Evolutionary conservation across 75 land plant species (phyloP), one percentile per base, ranked within the genome.

Genomic region (Cryptomeria japonica): DNA sequence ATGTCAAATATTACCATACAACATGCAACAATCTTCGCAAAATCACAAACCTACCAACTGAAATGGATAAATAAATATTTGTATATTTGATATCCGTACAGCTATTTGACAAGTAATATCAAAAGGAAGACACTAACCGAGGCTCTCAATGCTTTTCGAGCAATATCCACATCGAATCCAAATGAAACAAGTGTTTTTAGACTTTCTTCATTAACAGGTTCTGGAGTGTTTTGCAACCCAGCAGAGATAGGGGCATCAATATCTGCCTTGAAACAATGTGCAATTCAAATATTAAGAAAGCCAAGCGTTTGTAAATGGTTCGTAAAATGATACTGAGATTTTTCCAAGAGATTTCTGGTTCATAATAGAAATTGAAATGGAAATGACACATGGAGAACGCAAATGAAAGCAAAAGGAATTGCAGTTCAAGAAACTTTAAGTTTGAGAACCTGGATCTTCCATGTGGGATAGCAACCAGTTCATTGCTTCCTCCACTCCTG

Each of bases 401-500:
- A 51, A 53, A 42, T 8, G 18, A 37, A 88, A 10, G 51, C n/a
- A 55, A 6, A n/a, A n/a, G n/a, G n/a, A 39, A 8, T 28, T 36
- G 83, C 80, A 53, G 25, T 19, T 19, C 32, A 86, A 79, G 53
- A 90, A 32, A 76, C 32, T 16, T 28, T 3, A 88, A 39, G 38
- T 83, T 51, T 47, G 22, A 58, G 72, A 86, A 96, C 99, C 99
- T 92, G 99, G 91, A 93, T 98, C 99, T 86, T 97, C 95, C 98
- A 98, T 98, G 90, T 98, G 99, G 77, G 94, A 90, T 42, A 98
- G 92, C 77, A 98, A 82, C 99, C 99, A 98, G 76, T 91, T 95
- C 99, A 97, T 98, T 80, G 99, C 97, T 87, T 93, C 97, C 86
- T 98, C 99, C 0, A 97, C 91, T 84, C 99, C 99, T 86, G 92